Evolutionary conservation across 2,329 filamentous ascomycete genomes (phyloP), one percentile per base, ranked within the genome.

Genomic region (Ophiostoma angusticollis): DNA sequence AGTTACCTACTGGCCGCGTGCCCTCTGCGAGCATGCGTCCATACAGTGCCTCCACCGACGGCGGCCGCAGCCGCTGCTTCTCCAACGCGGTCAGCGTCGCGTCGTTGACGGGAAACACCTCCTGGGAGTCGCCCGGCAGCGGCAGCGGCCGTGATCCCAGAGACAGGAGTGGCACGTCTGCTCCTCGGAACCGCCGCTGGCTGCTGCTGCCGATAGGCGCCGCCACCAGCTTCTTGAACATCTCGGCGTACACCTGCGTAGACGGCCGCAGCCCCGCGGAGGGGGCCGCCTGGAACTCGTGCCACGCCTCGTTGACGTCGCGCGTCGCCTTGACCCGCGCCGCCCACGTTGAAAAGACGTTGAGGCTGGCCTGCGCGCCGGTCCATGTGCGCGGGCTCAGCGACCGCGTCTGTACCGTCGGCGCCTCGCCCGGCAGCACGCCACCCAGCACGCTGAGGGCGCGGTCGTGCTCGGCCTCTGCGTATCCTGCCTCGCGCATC

Each of bases 41-140:
- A 42, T 79, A 80, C 4, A 87, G 61, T 36, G 70, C 62, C 5
- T 65, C 57, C 9, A 76, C 57, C 1, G 62, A 67, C 2, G 81
- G 81, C 1, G 80, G 73, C 12, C 65, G 60, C 31, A 75, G 59
- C n/a, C 73, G 65, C 28, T 74, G 68, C 47, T 72, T 73, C 41
- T 82, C 80, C 39, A 77, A 72, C n/a, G 77, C 68, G 42, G 65
- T 80, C 50, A 66, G 68, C 54, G 67, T 82, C 55, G 61, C 59
- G 40, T 72, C 65, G 16, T 76, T 59, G 16, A 74, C 64, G 1
- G 71, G 63, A 11, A 67, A 58, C 8, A 68, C 60, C 50, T 79
- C 74, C 44, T 58, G 64, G 28, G 61, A 62, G 48, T 83, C 79
- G 11, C 80, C 80, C 6, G 79, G 74, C 2, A 72, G 51, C 12